Base-by-base conservation (phyloP, 306 rosid genomes). In the Vigna trinervia region DNA sequence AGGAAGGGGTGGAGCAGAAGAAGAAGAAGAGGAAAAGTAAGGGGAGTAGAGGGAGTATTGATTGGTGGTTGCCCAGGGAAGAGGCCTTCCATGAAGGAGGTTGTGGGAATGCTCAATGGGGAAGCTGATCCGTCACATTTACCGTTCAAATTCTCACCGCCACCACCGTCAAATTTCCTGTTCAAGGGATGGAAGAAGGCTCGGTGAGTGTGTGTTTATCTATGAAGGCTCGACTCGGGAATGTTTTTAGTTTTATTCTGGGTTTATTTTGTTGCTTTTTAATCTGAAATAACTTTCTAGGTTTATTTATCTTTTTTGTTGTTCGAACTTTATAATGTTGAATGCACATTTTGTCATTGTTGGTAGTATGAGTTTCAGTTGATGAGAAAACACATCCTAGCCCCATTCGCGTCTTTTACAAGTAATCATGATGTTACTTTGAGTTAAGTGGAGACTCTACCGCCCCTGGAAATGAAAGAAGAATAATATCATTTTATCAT, bases 91-190 rank as follows among this genome's bases (percentile, higher is more conserved):
- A 92, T 90, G 93, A 90, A 85, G 73, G 98, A 95, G 75, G 92
- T 95, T 48, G 98, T 92, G n/a, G 91, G 86, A 19, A 93, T 95
- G 93, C 86, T 95, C 50, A 78, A 88, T 10, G 97, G 98, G n/a
- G 96, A 90, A 74, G 84, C 96, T 0, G 97, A 95, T 78, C 88
- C 96, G 1, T 97, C 97, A 1, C 96, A 90, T 61, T 78, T 95
- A 63, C 98, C 98, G 0, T 95, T 95, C 2, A 97, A 95, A 59
- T 95, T 95, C 82, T 95, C 98, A 0, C 98, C 98, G 0, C 90
- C 98, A 2, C 98, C 98, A 1, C 98, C 98, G 2, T 92, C 97
- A 0, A 92, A 86, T 83, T 87, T 95, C 61, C 93, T 71, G 7
- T 92, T 90, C 89, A 92, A 88, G 87, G 86, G 96, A 26, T 85